These are phyloP conservation scores for Parastagonospora nodorum DNA, from an alignment of 2,329 filamentous ascomycete species.

Conservation along the genomic window DNA sequence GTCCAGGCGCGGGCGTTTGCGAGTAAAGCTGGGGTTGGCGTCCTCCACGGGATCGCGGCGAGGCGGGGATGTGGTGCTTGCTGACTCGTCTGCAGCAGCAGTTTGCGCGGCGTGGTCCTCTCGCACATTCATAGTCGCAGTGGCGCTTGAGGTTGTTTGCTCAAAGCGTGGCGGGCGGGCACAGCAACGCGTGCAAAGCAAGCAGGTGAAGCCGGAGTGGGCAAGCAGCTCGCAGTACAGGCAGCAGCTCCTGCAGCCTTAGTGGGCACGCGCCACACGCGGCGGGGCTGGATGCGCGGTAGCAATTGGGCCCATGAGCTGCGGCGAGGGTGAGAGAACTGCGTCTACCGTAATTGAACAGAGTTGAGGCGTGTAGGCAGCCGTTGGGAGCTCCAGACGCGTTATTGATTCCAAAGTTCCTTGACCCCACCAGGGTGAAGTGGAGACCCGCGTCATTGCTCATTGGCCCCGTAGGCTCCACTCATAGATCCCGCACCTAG, in stretches of 20 bases:
- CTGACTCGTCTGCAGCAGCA: constrained; percentile 36
- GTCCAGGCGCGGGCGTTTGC: constrained; percentile 53
- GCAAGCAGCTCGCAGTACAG: constrained; percentile 29
- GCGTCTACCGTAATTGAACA: constrained; percentile 4
- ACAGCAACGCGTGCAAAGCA: constrained; percentile 14
- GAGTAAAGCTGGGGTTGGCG: constrained; percentile 50
- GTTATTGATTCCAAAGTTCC: constrained; percentile 8
- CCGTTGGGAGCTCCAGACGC: constrained; percentile 68
- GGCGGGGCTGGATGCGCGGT: constrained; percentile 17
- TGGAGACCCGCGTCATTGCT: constrained; percentile 5
- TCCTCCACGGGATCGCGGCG: constrained; percentile 53
- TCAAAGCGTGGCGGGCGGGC: constrained; percentile 20
- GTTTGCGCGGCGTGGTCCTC: constrained; percentile 42
- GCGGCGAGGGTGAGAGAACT: constrained; percentile 8
- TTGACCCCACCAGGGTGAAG: constrained; percentile 9
- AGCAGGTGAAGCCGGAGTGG: constrained; percentile 25
- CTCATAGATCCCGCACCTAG: neutral
- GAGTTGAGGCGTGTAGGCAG: constrained; percentile 70
- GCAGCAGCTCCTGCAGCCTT: constrained; percentile 33
- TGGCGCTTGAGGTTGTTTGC: constrained; percentile 22
- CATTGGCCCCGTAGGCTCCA: constrained; percentile 5
- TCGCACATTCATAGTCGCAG: constrained; percentile 41
- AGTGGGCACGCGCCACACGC: constrained; percentile 27
- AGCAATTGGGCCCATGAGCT: constrained; percentile 34
- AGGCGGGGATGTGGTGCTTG: constrained; percentile 41